Percentiles rank a stretch among this genome's conserved stretches.
Evolutionary conservation across 2,329 filamentous ascomycete species (phyloP).

Genomic region (Keithomyces neogunnii): DNA sequence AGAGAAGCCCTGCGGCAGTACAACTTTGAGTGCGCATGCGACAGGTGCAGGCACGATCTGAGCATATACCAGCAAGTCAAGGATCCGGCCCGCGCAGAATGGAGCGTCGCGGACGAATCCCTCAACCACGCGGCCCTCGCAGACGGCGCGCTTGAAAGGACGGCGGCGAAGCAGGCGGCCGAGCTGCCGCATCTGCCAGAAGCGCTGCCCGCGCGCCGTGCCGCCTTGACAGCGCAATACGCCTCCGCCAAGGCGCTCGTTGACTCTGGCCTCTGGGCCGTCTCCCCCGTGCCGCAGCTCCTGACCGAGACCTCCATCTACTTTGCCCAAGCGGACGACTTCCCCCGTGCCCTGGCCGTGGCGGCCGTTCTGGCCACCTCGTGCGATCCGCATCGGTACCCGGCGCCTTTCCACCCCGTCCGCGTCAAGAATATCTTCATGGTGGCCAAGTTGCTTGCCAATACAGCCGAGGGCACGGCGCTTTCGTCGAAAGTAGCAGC

Average conservation of each 20-base stretch:
- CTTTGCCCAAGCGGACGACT: constrained; percentile 33
- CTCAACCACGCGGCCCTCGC: constrained; percentile 19
- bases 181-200: constrained; percentile 7
- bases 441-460: constrained; percentile 42
- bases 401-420: constrained; percentile 40
- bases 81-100: constrained; percentile 31
- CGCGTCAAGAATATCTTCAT: constrained; percentile 43
- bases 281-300: constrained; percentile 38
- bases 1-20: constrained; percentile 37
- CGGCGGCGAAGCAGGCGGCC: neutral
- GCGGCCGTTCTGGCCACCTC: constrained; percentile 38
- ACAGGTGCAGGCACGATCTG: constrained; percentile 40
- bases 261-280: constrained; percentile 32
- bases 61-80: constrained; percentile 41
- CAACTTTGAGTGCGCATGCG: constrained; percentile 43
- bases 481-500: constrained; percentile 19
- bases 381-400: constrained; percentile 41
- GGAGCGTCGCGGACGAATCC: constrained; percentile 33
- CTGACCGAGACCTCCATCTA: constrained; percentile 36
- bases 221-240: constrained; percentile 14
- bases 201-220: constrained; percentile 18
- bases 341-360: constrained; percentile 34
- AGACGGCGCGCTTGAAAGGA: constrained; percentile 10
- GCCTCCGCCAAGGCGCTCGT: constrained; percentile 11
- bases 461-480: constrained; percentile 31